phyloP scores from a whole-genome alignment of 768 basidiomycete genomes.

The Obba rivulosa region DNA sequence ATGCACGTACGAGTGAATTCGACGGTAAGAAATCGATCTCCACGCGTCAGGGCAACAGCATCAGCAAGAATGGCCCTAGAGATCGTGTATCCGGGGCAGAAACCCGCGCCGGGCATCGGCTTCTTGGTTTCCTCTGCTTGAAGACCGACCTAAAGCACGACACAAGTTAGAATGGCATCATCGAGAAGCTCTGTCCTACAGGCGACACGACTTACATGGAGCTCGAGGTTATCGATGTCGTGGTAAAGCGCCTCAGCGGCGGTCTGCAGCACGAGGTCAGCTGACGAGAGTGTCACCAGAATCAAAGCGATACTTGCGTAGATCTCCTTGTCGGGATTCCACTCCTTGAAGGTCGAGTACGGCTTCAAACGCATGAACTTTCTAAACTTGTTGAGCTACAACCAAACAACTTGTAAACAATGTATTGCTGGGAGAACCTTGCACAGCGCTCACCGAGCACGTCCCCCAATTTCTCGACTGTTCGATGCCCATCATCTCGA shows the following conservation, averaged over 20 bases:
- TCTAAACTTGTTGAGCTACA: conserved; percentile 62
- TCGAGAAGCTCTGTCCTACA: too few relatives aligned
- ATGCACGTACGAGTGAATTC: conserved; percentile 70
- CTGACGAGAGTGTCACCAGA: too few relatives aligned
- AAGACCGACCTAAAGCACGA: too few relatives aligned
- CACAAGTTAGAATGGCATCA: too few relatives aligned
- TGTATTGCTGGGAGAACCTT: background rate
- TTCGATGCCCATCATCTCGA: conserved; percentile 53
- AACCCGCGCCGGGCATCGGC: conserved; percentile 61
- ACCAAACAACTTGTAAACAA: background rate
- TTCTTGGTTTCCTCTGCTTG: conserved; percentile 63
- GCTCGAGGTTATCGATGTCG: conserved; percentile 74
- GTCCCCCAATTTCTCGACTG: conserved; percentile 51
- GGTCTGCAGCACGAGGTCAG: conserved; percentile 29
- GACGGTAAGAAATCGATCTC: conserved; percentile 74
- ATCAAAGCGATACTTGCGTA: conserved; percentile 35
- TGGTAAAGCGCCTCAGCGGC: conserved; percentile 63
- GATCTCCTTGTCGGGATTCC: conserved; percentile 61
- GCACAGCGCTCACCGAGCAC: conserved; percentile 13
- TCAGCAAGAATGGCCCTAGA: conserved; percentile 81
- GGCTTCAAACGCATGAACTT: conserved; percentile 68
- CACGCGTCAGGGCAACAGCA: conserved; percentile 65
- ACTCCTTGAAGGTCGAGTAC: conserved; percentile 60
- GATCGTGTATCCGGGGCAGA: conserved; percentile 81
- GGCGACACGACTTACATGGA: too few relatives aligned